phyloP scores from a whole-genome alignment of 2,329 filamentous ascomycete genomes.

The Beauveria scarabaeidicola region DNA sequence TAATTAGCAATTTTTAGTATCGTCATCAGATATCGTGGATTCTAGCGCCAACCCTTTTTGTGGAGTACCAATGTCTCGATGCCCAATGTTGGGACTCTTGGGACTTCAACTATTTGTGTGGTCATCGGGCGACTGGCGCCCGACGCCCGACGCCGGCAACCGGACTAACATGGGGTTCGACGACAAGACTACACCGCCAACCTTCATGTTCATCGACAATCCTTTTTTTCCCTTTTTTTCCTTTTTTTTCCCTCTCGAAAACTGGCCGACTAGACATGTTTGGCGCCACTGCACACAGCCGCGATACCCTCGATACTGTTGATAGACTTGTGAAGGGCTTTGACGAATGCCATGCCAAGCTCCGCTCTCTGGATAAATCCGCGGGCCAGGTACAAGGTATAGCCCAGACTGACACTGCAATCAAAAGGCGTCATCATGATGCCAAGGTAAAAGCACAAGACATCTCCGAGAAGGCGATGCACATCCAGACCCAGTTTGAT shows the following conservation, averaged over 20 bases:
- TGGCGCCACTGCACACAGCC: not conserved
- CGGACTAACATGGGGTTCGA: not conserved
- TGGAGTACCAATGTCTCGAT: not conserved
- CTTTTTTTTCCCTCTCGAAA: too few species aligned
- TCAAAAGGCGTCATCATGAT: not conserved
- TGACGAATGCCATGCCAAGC: not conserved
- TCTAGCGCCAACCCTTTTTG: too few species aligned
- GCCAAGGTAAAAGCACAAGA: too few species aligned
- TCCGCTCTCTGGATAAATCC: not conserved
- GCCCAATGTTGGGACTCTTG: not conserved
- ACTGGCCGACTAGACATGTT: not conserved
- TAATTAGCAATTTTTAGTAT: too few species aligned
- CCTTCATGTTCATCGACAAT: not conserved
- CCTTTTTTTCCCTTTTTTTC: too few species aligned
- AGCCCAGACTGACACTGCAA: not conserved
- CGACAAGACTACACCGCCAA: not conserved
- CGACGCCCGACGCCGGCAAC: not conserved
- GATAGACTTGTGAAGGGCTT: not conserved
- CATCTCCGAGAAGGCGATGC: not conserved
- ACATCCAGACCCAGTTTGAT: not conserved
- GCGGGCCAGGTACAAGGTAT: not conserved
- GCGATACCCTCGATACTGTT: not conserved
- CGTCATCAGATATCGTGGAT: too few species aligned
- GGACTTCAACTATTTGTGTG: not conserved
- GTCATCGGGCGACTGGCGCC: not conserved